Evolutionary conservation across 108 stramenopile species (phyloP), one percentile per base, ranked within the genome.

Genomic region (Parietichytrium sp.): DNA sequence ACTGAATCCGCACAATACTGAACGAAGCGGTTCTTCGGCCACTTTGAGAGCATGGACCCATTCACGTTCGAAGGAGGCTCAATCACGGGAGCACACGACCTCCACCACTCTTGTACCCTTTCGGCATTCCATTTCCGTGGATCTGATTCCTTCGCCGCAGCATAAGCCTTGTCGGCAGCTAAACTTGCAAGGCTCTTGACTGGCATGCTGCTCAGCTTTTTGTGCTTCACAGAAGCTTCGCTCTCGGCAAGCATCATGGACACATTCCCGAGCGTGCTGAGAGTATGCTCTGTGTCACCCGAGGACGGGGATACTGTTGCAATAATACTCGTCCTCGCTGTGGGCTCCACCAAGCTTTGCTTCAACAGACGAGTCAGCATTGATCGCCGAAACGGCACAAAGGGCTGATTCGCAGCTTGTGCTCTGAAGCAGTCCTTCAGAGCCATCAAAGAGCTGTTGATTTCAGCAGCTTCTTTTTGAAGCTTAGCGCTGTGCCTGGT

Each of bases 391-490:
- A 85, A 86, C 8, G 88, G 86, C n/a, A 80, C 27, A 49, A 80
- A 48, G 49, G 47, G 54, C 38, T 52, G 49, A 55, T 83, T 84
- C 18, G 84, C 83, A 33, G 54, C 81, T 50, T 87, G 54, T 10
- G 92, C 90, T 18, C 92, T 87, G 18, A 94, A 84, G 79, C 91
- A 92, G 78, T 91, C 89, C 78, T 94, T 94, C 49, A 94, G 83
- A 10, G 92, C 89, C 52, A 84, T 90, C 12, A 94, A 79, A 49
- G 85, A 86, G 25, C 85, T 87, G 83, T 93, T 94, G 77, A 94
- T 94, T 78, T 93, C 92, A 15, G 91, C 91, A 49, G 87, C 88
- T 53, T 94, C 93, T 48, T 85, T 86, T 48, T 89, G 89, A 18
- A 91, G 81, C 29, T 86, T 82, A 36, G 53, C 53, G 45, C 47